Evolutionary conservation across 2,329 filamentous ascomycete species (phyloP).

Genomic region (Gremmenia infestans): DNA sequence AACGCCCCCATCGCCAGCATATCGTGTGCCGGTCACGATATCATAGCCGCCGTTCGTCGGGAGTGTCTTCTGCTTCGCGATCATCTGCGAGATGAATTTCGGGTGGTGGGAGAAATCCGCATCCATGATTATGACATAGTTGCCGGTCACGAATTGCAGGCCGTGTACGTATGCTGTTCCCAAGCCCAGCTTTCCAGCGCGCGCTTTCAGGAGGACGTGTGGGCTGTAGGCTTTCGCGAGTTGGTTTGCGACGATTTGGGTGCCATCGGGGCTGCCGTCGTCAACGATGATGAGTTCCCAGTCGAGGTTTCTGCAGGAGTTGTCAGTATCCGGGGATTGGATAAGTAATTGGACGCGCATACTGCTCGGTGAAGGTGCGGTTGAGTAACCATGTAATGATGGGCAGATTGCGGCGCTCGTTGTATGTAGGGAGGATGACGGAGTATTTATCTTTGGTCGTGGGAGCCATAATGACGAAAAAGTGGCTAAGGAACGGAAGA

Average conservation of each 20-base stretch:
- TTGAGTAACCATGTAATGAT: conserved; percentile 94
- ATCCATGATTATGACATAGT: conserved; percentile 99
- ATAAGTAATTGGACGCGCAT: conserved; percentile 35
- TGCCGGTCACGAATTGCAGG: conserved; percentile 74
- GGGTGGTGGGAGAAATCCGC: conserved; percentile 99
- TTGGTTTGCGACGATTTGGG: conserved; percentile 83
- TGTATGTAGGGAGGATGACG: conserved; percentile 96
- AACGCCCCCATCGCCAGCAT: conserved; percentile 83
- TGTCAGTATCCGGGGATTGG: background rate
- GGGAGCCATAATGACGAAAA: conserved; percentile 33
- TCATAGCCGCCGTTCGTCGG: conserved; percentile 66
- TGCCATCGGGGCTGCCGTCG: conserved; percentile 95
- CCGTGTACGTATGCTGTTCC: conserved; percentile 31
- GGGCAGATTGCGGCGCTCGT: conserved; percentile 94
- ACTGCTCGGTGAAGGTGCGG: conserved; percentile 87
- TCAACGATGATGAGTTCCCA: conserved; percentile 98
- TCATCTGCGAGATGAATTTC: conserved; percentile 97
- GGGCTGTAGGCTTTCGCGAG: conserved; percentile 79
- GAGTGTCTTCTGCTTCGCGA: conserved; percentile 64
- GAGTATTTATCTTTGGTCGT: conserved; percentile 78
- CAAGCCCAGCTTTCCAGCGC: conserved; percentile 60
- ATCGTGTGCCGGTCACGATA: conserved; percentile 94
- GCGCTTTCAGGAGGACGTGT: conserved; percentile 78
- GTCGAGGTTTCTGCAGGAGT: conserved; percentile 67
- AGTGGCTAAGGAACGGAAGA: too few species aligned